phyloP scores from a whole-genome alignment of 2,329 filamentous ascomycete genomes.

The Pseudogymnoascus sp. region DNA sequence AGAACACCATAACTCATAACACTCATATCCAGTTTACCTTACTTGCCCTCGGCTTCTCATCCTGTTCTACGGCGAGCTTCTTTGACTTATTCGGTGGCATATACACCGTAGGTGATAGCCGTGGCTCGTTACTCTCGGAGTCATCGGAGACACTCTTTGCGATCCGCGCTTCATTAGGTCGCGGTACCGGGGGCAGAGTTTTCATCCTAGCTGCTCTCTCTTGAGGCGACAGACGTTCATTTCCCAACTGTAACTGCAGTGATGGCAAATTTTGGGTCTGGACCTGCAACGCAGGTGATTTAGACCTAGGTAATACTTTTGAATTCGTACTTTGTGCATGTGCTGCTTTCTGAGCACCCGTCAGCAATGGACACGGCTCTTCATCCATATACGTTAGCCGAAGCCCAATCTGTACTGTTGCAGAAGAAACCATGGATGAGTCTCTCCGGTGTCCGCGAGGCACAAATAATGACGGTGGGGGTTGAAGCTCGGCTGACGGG shows the following conservation, averaged over 20 bases:
- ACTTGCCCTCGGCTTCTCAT: not conserved
- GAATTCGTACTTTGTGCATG: slow-evolving; percentile 12
- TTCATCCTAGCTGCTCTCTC: slow-evolving; percentile 31
- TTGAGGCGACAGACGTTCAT: slow-evolving; percentile 21
- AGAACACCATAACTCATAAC: not conserved
- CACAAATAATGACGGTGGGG: slow-evolving; percentile 20
- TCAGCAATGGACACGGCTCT: slow-evolving; percentile 12
- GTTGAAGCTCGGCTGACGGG: slow-evolving; percentile 5
- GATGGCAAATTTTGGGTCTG: slow-evolving; percentile 21
- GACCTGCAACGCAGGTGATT: not conserved
- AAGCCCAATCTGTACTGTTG: slow-evolving; percentile 63
- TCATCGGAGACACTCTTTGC: slow-evolving; percentile 27
- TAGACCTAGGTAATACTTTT: slow-evolving; percentile 9
- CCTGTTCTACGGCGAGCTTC: not conserved
- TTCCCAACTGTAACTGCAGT: slow-evolving; percentile 13
- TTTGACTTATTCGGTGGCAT: not conserved
- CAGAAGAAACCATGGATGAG: slow-evolving; percentile 55
- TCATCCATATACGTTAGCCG: slow-evolving; percentile 47
- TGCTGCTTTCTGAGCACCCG: slow-evolving; percentile 29
- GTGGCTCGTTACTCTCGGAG: slow-evolving; percentile 13
- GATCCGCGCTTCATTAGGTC: slow-evolving; percentile 10
- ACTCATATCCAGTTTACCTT: slow-evolving; percentile 1
- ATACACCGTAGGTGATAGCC: not conserved
- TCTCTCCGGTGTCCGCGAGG: slow-evolving; percentile 35
- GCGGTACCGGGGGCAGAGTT: slow-evolving; percentile 25